Evolutionary conservation across 495 filamentous ascomycete genomes (phyloP), one percentile per base, ranked within the genome.

Genomic region (Xylaria bambusicola): DNA sequence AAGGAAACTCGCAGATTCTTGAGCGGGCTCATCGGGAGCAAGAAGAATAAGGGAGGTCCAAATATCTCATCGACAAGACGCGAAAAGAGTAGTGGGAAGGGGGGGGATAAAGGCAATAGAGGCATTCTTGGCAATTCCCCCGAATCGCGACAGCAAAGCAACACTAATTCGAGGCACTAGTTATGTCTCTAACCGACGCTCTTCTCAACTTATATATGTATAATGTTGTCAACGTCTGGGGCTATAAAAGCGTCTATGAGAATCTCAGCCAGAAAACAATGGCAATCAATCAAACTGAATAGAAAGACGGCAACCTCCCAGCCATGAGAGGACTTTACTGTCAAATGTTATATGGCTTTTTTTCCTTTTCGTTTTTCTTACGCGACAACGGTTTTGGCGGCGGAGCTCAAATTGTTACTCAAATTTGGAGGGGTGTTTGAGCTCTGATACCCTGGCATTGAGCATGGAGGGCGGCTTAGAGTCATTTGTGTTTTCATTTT

Each of bases 1-100:
- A 72, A 75, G 41, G 71, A 77, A 35, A 66, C 75, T 31, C 67
- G 77, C 5, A 75, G 74, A 57, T 80, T 82, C 47, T 66, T 83
- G 27, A 80, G 75, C 44, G 77, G 79, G 10, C 70, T 82, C 29
- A 77, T 79, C 44, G 63, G 64, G 29, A 64, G 71, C 26, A 77
- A 76, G 62, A 75, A 70, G 27, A 60, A 68, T 17, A 74, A 65
- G 21, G 69, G 69, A 2, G 64, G 66, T 18, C 63, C 65, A 2
- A 65, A 74, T 23, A 56, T 62, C 15, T 46, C 60, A 6, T 55
- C 64, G 13, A 57, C 63, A 26, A 47, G 62, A 29, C 57, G 71
- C 23, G 73, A 72, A 21, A 68, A 65, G 48, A 60, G 63, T 29
- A 67, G 60, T 42, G 72, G 70, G 13, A 66, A n/a, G n/a, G n/a